Evolutionary conservation across 2,329 filamentous ascomycete species (phyloP), one percentile per base, ranked within the genome.

Genomic region (Madurella mycetomatis): DNA sequence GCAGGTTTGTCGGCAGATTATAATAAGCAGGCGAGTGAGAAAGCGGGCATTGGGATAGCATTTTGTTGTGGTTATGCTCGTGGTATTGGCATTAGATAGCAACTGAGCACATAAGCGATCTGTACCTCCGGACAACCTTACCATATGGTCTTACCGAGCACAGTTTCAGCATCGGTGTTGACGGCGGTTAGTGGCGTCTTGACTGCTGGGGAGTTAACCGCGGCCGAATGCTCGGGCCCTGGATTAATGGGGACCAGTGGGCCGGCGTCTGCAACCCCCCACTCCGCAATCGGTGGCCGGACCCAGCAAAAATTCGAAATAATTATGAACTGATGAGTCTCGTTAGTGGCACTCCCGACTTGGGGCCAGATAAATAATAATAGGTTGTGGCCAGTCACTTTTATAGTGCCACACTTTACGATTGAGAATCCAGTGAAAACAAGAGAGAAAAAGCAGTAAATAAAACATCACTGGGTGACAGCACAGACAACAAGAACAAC

Each of bases 231-330:
- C 41, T 25, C 11, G n/a, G n/a, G 41, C 41, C 13, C 7, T 5
- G n/a, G 17, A 25, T 43, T 18, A 18, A 18, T 3, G n/a, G 19
- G 15, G 25, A 45, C 17, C 9, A 31, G 32, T 40, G 45, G 42
- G 34, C 34, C 34, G 34, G 34, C 34, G 34, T 37, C 34, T 15
- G 11, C 34, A 11, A 37, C 9, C 34, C 55, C 55, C 56, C 56
- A 53, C 56, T 58, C 56, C 56, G 56, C 47, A 32, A 58, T 58
- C 56, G 56, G 56, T 16, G 52, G 9, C 49, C 56, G 51, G 49
- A 30, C 12, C 46, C 51, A 16, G 49, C n/a, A 41, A 54, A 58
- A 40, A 16, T 15, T 15, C 34, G 13, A 12, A 37, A 5, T 37
- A 25, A 37, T 37, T 37, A 25, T 25, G 4, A 25, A 25, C 25